These are phyloP conservation scores for Trichoderma koningiopsis DNA, from an alignment of 2,329 filamentous ascomycete species.

Conservation along the genomic window DNA sequence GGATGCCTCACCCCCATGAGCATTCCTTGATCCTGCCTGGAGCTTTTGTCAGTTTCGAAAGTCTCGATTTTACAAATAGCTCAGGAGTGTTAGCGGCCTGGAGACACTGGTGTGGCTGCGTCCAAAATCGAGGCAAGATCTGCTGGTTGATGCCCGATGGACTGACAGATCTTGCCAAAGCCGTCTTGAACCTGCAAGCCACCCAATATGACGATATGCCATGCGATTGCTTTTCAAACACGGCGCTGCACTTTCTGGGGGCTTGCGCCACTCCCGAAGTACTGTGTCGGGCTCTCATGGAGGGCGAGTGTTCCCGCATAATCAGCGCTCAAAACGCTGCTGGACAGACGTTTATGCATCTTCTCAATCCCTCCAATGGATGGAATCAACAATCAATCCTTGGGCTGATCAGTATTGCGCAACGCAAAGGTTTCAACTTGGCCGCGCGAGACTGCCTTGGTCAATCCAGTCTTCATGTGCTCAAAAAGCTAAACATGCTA, in stretches of 20 bases:
- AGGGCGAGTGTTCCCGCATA: constrained; percentile 28
- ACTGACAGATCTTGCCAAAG: constrained; percentile 25
- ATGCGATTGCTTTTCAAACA: constrained; percentile 51
- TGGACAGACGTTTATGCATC: constrained; percentile 53
- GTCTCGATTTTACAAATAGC: neutral
- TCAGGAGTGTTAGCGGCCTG: neutral
- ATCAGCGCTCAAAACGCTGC: constrained; percentile 44
- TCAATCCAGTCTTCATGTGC: constrained; percentile 54
- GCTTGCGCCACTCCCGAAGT: constrained; percentile 36
- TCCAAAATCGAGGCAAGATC: neutral
- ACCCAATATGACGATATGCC: constrained; percentile 26
- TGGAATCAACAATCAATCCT: constrained; percentile 33
- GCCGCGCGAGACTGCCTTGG: constrained; percentile 52
- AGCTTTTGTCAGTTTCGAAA: neutral
- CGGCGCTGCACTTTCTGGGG: constrained; percentile 50
- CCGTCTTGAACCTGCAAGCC: constrained; percentile 26
- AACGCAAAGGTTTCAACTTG: constrained; percentile 36
- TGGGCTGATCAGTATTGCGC: constrained; percentile 33
- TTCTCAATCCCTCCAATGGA: constrained; percentile 44
- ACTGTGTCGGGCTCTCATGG: constrained; percentile 36
- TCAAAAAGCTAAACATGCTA: constrained; percentile 32
- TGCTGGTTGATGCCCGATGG: constrained; percentile 36
- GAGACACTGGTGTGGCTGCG: neutral
- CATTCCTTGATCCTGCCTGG: neutral
- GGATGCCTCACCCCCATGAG: neutral